Conservation (phyloP, 2,329 filamentous ascomycete genomes). For the Pezicula neosporulosa region DNA sequence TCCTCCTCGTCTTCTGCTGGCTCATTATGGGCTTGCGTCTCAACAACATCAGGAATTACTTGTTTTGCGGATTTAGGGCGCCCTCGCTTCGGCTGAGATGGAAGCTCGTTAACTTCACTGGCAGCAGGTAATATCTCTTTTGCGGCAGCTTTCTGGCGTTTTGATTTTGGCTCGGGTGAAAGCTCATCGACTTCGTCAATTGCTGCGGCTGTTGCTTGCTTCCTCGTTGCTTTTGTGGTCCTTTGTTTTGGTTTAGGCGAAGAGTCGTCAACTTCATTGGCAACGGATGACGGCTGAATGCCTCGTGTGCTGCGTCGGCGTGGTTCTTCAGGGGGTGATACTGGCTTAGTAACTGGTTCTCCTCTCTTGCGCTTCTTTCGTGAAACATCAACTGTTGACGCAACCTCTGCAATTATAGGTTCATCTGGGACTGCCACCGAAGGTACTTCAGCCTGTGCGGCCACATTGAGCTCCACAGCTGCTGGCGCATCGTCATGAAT, state of each 20-base stretch:
- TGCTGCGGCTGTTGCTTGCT: no score
- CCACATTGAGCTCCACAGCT: not conserved
- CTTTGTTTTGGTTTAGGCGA: constrained; percentile 19
- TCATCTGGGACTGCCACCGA: not conserved
- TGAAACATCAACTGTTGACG: constrained; percentile 9
- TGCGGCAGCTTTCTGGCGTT: no score
- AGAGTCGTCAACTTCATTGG: constrained; percentile 25
- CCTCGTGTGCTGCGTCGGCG: not conserved
- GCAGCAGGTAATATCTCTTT: no score
- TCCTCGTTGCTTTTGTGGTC: no score
- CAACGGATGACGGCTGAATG: not conserved
- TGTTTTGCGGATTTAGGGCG: constrained; percentile 16
- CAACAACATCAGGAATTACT: constrained; percentile 33
- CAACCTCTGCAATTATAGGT: not conserved
- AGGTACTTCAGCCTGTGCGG: not conserved
- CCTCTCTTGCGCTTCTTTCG: constrained; percentile 21
- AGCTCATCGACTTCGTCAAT: constrained; percentile 25
- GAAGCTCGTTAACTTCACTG: no score
- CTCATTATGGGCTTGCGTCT: constrained; percentile 33
- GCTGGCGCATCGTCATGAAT: not conserved
- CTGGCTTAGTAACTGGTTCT: not conserved
- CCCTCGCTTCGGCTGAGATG: constrained; percentile 11
- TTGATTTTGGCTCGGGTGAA: constrained; percentile 19
- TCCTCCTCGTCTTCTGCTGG: constrained; percentile 25
- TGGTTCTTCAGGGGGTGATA: constrained; percentile 3